Evolutionary conservation across 2,329 filamentous ascomycete genomes (phyloP).

Genomic region (Aspergillus intermedius): DNA sequence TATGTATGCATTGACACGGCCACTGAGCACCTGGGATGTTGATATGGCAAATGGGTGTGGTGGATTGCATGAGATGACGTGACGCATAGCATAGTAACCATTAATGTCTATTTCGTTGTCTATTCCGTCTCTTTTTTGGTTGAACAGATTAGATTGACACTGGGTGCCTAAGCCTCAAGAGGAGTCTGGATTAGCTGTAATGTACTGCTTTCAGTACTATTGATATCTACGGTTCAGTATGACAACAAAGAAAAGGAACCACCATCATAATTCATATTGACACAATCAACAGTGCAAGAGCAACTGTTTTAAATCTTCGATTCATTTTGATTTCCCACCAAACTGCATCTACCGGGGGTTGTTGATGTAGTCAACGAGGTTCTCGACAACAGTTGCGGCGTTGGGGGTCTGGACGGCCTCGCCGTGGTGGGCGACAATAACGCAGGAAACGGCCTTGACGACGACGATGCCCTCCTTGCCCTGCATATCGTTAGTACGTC

Average conservation of each 20-base stretch:
- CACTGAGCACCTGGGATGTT: neutral
- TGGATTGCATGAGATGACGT: neutral
- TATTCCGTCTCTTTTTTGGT: neutral
- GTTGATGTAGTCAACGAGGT: constrained; percentile 77
- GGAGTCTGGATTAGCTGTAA: too few species aligned
- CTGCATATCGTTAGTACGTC: constrained; percentile 32
- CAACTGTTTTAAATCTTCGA: constrained; percentile 6
- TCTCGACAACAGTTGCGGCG: constrained; percentile 71
- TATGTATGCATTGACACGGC: neutral
- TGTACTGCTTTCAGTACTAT: neutral
- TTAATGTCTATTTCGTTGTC: neutral
- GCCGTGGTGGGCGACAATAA: constrained; percentile 81
- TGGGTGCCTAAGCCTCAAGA: too few species aligned
- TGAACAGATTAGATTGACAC: too few species aligned
- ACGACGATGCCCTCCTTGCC: constrained; percentile 75
- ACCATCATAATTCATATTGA: constrained; percentile 14
- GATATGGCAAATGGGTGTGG: neutral
- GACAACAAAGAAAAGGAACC: constrained; percentile 1
- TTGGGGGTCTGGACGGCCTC: constrained; percentile 67
- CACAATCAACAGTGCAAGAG: neutral
- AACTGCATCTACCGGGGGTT: constrained; percentile 58
- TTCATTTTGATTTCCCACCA: constrained; percentile 13
- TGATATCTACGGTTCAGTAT: constrained; percentile 12
- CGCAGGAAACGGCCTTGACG: constrained; percentile 79
- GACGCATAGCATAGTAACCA: constrained; percentile 1